phyloP scores from a whole-genome alignment of 1,139 yeast genomes.

The Sugiyamaella pinicola region DNA sequence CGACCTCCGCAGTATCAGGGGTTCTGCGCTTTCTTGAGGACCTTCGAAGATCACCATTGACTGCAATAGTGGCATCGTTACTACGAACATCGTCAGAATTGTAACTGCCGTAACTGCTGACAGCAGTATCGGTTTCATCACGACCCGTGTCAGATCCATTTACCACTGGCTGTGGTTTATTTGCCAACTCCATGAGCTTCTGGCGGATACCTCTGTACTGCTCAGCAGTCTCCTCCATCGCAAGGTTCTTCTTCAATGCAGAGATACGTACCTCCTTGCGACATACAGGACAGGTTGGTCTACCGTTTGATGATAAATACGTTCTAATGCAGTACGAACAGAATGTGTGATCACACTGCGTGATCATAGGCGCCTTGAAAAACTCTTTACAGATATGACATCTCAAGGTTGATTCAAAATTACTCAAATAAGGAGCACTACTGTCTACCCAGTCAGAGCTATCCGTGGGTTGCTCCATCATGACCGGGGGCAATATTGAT shows the following conservation, averaged over 20 bases:
- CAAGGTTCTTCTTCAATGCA: conserved; percentile 63
- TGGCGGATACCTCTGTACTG: conserved; percentile 51
- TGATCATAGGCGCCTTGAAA: conserved; percentile 76
- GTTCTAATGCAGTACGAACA: conserved; percentile 88
- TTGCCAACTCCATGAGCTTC: conserved; percentile 22
- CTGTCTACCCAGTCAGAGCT: conserved; percentile 70
- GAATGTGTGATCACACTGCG: conserved; percentile 87
- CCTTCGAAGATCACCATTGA: not conserved
- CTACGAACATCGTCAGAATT: not conserved
- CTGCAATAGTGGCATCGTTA: not conserved
- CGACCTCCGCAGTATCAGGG: conserved; percentile 15
- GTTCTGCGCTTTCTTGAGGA: conserved; percentile 18
- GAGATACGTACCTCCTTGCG: conserved; percentile 71
- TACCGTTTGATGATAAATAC: conserved; percentile 51
- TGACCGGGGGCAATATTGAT: not conserved
- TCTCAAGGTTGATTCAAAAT: conserved; percentile 69
- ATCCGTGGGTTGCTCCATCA: conserved; percentile 51
- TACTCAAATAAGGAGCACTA: conserved; percentile 56
- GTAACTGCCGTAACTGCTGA: too few relatives aligned
- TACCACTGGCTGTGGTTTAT: not conserved
- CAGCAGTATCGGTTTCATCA: too few relatives aligned
- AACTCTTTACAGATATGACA: conserved; percentile 94
- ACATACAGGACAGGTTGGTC: conserved; percentile 78
- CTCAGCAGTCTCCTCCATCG: conserved; percentile 71
- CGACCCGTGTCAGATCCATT: too few relatives aligned